Base-by-base conservation (phyloP, 495 filamentous ascomycete genomes). In the Staphylotrichum tortipilum region DNA sequence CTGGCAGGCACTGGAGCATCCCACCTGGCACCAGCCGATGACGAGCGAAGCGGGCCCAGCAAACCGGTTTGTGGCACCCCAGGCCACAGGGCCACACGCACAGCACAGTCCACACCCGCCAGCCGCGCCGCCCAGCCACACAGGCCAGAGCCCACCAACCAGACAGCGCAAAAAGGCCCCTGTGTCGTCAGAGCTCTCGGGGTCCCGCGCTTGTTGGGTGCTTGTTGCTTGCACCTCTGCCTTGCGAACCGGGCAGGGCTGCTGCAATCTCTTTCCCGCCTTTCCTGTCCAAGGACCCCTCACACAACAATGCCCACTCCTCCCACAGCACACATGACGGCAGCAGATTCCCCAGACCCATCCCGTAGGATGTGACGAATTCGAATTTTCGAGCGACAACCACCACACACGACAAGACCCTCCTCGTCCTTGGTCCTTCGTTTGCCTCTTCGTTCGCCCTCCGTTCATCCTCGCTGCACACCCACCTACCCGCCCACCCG, bases 151-250 rank as follows among this genome's bases (percentile, higher is more conserved):
- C 41, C 44, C 29, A 45, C 41, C 35, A 47, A 47, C 43, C 33
- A 49, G 26, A 24, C 31, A 23, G 8, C n/a, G n/a, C n/a, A 21
- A 39, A 30, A 47, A 43, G 40, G 31, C 24, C 40, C 47, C 30
- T 38, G 49, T 59, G 49, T 55, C 57, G 57, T 59, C 57, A 59
- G 56, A 56, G 47, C 53, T 49, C 15, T 44, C 49, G 50, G 50
- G 49, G 46, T 44, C 55, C 51, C 44, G 46, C 45, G 43, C 41
- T 31, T 44, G 37, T 39, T 39, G 21, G n/a, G n/a, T n/a, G n/a
- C n/a, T n/a, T n/a, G n/a, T n/a, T n/a, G n/a, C n/a, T n/a, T n/a
- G n/a, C n/a, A 22, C 52, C 34, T 29, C 26, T 31, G 39, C 46
- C 39, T 49, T 50, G 54, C 48, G 49, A 51, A 28, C 18, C 53